Percentiles rank a stretch among this genome's conserved stretches.
phyloP scores from a whole-genome alignment of 225 moss, liverwort and hornwort genomes.

The Bryoerythrophyllum caledonicum region DNA sequence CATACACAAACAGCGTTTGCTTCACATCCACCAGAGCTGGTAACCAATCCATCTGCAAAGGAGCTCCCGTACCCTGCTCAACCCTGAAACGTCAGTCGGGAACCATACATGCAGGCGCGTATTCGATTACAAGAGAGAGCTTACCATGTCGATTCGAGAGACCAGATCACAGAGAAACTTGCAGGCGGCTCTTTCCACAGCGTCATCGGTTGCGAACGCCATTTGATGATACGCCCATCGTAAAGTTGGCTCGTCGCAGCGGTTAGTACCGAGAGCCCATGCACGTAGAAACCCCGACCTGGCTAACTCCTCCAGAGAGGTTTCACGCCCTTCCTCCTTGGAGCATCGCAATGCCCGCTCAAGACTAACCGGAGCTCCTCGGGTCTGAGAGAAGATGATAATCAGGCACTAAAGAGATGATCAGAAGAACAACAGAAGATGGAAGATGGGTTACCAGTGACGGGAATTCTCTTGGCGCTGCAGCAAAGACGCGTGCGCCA shows the following conservation, averaged over 20 bases:
- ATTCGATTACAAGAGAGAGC: too few relatives aligned
- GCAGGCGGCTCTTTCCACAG: conserved; percentile 43
- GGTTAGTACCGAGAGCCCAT: conserved; percentile 39
- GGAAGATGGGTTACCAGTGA: conserved; percentile 27
- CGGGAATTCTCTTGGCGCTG: conserved; percentile 31
- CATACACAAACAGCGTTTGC: conserved; percentile 48
- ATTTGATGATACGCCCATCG: conserved; percentile 57
- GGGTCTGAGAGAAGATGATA: conserved; percentile 21
- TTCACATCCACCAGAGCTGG: conserved; percentile 43
- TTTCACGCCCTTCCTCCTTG: conserved; percentile 28
- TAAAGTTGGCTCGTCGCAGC: conserved; percentile 47
- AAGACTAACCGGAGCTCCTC: conserved; percentile 22
- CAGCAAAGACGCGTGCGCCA: conserved; percentile 39
- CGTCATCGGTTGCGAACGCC: conserved; percentile 40
- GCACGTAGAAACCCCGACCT: conserved; percentile 46
- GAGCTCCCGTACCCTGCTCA: conserved; percentile 29
- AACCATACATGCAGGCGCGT: too few relatives aligned
- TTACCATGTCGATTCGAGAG: conserved; percentile 40
- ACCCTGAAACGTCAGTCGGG: background rate
- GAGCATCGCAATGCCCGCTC: conserved; percentile 31
- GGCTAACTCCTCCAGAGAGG: conserved; percentile 36
- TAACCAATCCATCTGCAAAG: conserved; percentile 51
- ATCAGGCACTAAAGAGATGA: conserved; percentile 12
- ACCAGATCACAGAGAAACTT: conserved; percentile 51
- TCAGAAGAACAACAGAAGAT: too few relatives aligned